Base-by-base conservation (phyloP, 768 basidiomycete species). In the Neoboletus magnificus region DNA sequence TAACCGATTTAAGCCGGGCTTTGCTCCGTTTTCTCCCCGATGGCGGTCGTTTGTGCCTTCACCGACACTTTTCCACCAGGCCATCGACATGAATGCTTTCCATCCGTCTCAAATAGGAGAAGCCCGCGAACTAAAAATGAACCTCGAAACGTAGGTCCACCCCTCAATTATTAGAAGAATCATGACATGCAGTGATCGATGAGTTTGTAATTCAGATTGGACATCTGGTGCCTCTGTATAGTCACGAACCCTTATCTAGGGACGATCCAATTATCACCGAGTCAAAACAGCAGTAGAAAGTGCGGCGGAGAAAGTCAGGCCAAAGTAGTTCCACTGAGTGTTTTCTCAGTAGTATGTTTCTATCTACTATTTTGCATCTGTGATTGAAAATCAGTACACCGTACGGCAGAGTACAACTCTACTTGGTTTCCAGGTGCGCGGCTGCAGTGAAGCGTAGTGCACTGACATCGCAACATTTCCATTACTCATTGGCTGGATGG, bases 61-160 rank as follows among this genome's bases (percentile, higher is more conserved):
- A 48, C 15, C 53, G 73, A 33, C 59, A 67, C 33, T 75, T 11
- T 69, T 68, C 41, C 74, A 76, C 25, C 72, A 74, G 39, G 60
- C 63, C 22, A 71, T 76, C 61, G 59, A 61, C 27, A 59, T 57
- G 13, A 63, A 66, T 37, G 66, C 59, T 13, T 75, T 71, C 50
- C 62, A 57, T 30, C 67, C 71, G 8, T 58, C 69, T 15, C 74
- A 76, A 47, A 59, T 60, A 20, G 57, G 57, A 32, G 72, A 71
- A 51, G 59, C 63, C 7, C 62, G 65, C 20, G 63, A 62, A 9
- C 49, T 75, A 32, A 55, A 74, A 5, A 52, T 52, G 15, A 62
- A 61, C n/a, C 56, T 76, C n/a, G 47, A 63, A 43, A 29, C 60
- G 57, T 66, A 32, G 20, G 61, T 50, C 1, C 18, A 5, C 18